Evolutionary conservation across 371 early-diverging fungal genomes (phyloP).

Genomic region (Mortierella sp.): DNA sequence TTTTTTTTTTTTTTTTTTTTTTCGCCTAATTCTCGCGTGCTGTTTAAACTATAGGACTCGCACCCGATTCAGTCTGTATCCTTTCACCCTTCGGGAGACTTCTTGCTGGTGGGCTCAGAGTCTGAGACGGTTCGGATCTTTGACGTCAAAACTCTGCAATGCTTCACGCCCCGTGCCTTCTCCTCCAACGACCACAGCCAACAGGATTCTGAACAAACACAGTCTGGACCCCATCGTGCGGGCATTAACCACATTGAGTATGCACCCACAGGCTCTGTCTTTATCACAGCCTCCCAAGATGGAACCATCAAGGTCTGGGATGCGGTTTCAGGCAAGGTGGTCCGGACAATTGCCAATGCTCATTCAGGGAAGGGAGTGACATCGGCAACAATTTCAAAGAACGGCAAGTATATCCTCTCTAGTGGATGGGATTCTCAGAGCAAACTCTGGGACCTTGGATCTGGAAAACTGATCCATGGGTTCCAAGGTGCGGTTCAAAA

Average conservation of each 20-base stretch:
- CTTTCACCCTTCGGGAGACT: conserved; percentile 50
- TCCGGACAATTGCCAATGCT: conserved; percentile 74
- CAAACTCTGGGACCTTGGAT: conserved; percentile 86
- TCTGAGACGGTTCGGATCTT: conserved; percentile 83
- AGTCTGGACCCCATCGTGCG: conserved; percentile 66
- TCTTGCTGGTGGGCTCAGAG: conserved; percentile 68
- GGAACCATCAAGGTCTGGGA: conserved; percentile 93
- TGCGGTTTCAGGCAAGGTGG: conserved; percentile 76
- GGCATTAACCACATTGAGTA: conserved; percentile 83
- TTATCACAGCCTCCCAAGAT: conserved; percentile 83
- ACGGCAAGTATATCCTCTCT: conserved; percentile 79
- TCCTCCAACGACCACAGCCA: conserved; percentile 25
- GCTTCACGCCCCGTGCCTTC: conserved; percentile 69
- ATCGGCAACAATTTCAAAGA: conserved; percentile 77
- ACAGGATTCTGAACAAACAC: conserved; percentile 5
- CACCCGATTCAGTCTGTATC: conserved; percentile 44
- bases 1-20: background rate
- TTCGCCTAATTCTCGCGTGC: background rate
- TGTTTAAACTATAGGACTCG: conserved; percentile 28
- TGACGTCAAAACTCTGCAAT: conserved; percentile 85
- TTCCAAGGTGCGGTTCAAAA: conserved; percentile 79
- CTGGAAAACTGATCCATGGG: conserved; percentile 68
- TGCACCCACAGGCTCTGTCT: conserved; percentile 74
- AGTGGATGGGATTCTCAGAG: conserved; percentile 82
- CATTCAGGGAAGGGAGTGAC: conserved; percentile 84